These are phyloP conservation scores for Thermomyces lanuginosus DNA, from an alignment of 2,329 filamentous ascomycete genomes.

Conservation along the genomic window DNA sequence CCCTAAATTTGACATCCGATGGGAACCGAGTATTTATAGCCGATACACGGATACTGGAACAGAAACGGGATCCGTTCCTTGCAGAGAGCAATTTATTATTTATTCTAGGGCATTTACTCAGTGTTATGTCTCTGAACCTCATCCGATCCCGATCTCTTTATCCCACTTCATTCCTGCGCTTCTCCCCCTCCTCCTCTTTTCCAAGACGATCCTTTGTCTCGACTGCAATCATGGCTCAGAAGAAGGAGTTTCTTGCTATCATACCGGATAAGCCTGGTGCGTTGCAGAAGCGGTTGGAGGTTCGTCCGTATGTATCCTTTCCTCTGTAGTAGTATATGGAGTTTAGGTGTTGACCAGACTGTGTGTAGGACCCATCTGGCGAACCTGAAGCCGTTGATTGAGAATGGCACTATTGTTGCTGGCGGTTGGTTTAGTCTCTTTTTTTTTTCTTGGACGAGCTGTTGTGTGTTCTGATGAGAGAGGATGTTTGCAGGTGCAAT, in stretches of 20 bases:
- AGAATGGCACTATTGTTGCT: conserved; percentile 44
- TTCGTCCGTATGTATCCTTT: conserved; percentile 14
- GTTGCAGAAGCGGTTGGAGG: conserved; percentile 44
- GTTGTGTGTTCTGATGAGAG: conserved; percentile 1
- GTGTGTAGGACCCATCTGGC: conserved; percentile 37
- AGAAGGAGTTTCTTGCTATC: conserved; percentile 52
- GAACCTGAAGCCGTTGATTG: conserved; percentile 36
- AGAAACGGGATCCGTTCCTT: neutral
- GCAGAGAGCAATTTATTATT: too few relatives aligned
- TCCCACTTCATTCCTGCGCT: conserved; percentile 1
- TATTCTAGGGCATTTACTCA: too few relatives aligned
- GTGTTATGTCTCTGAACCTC: neutral
- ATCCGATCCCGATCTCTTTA: neutral
- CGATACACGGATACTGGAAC: neutral
- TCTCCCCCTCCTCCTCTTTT: conserved; percentile 2
- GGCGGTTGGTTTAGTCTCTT: conserved; percentile 37
- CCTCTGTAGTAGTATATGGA: neutral
- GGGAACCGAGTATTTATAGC: conserved; percentile 1
- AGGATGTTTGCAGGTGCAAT: conserved; percentile 40
- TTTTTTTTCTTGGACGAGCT: conserved; percentile 3
- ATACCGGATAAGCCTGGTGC: conserved; percentile 49
- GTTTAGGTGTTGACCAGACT: neutral
- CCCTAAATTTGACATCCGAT: conserved; percentile 1
- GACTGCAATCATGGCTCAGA: conserved; percentile 12
- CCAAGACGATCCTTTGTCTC: conserved; percentile 1